phyloP scores from a whole-genome alignment of 768 basidiomycete species.

The Amanita muscaria region DNA sequence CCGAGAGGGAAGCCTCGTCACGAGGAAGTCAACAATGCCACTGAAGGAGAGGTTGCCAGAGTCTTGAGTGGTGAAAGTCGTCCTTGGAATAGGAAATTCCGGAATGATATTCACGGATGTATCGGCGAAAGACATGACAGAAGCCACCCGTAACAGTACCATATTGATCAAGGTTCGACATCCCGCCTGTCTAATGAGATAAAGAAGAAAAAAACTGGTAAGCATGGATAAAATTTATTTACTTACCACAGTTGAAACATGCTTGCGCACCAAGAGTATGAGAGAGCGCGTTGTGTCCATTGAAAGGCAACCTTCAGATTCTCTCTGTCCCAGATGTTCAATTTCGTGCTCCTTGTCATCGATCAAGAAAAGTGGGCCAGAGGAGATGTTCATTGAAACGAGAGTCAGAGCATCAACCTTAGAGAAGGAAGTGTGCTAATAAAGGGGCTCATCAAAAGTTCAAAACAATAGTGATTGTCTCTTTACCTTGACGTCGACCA shows the following conservation, averaged over 20 bases:
- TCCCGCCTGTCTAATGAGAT: constrained; percentile 11
- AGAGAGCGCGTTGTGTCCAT: constrained; percentile 9
- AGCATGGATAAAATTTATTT: no score
- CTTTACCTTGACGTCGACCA: constrained; percentile 1
- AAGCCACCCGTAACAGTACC: constrained; percentile 14
- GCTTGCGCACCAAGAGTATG: constrained; percentile 11
- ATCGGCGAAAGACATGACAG: constrained; percentile 11
- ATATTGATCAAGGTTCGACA: constrained; percentile 15
- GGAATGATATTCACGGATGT: constrained; percentile 16
- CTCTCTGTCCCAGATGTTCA: constrained; percentile 3
- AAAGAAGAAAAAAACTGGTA: no score
- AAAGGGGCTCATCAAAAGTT: no score
- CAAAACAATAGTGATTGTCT: no score
- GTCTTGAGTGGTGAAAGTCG: no score
- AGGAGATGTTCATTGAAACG: constrained; percentile 7
- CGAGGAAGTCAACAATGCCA: constrained; percentile 9
- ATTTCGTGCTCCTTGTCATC: constrained; percentile 3
- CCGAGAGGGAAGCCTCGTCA: constrained; percentile 9
- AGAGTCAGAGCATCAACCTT: constrained; percentile 9
- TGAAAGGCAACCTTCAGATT: neutral
- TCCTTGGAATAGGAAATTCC: constrained; percentile 16
- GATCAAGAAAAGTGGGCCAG: constrained; percentile 11
- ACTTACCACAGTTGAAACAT: constrained; percentile 15
- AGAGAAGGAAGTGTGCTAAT: constrained; percentile 10
- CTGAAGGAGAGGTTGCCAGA: constrained; percentile 13